Evolutionary conservation across 495 filamentous ascomycete species (phyloP).

Genomic region (Aspergillus diversus): DNA sequence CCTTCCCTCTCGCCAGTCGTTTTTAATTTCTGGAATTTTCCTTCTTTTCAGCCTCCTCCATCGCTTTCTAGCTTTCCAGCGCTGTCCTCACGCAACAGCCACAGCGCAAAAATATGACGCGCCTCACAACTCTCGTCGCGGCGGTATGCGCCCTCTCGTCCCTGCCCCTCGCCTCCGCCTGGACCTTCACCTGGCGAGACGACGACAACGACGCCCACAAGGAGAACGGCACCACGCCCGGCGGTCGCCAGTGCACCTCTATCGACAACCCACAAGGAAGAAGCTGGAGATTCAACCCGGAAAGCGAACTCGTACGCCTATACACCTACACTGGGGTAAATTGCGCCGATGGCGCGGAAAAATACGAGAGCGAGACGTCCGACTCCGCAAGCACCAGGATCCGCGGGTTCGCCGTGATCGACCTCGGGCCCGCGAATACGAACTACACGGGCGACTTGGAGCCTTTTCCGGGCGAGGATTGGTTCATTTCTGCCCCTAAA

Average conservation of each 20-base stretch:
- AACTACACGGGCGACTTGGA: no score
- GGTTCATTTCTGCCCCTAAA: conserved; percentile 3
- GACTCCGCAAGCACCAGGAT: no score
- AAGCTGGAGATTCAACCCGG: neutral
- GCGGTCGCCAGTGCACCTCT: neutral
- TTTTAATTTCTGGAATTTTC: no score
- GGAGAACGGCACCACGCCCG: no score
- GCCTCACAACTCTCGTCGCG: neutral
- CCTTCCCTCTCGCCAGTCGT: no score
- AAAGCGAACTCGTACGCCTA: neutral
- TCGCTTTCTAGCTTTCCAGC: no score
- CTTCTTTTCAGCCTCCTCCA: neutral
- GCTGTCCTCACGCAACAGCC: no score
- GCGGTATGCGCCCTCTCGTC: conserved; percentile 1
- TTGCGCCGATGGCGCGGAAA: no score
- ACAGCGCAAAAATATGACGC: neutral
- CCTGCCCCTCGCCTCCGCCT: conserved; percentile 6
- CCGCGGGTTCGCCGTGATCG: no score
- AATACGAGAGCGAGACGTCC: no score
- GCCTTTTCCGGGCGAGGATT: conserved; percentile 8
- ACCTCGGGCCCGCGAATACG: no score
- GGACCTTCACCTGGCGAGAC: conserved; percentile 11
- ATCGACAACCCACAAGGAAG: neutral
- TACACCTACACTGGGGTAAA: no score
- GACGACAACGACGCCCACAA: neutral